These are phyloP conservation scores for Austropuccinia psidii DNA, from an alignment of 1,284 basidiomycete species.

Conservation along the genomic window DNA sequence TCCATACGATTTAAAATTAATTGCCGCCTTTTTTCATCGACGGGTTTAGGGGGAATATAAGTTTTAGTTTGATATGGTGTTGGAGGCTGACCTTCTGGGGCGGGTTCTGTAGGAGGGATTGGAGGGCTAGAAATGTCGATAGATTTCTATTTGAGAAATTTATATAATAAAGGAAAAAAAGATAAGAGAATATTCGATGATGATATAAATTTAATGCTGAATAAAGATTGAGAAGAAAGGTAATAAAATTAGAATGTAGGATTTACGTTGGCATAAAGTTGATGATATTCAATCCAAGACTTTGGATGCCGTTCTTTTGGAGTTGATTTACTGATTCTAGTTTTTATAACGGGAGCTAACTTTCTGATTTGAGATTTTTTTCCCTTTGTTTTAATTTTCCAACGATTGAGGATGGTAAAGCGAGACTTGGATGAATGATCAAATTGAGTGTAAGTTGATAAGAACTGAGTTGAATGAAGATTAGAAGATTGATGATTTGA, in stretches of 20 bases:
- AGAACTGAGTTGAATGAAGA: background rate
- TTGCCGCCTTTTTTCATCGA: conserved; percentile 40
- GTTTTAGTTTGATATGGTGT: conserved; percentile 39
- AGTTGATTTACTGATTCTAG: conserved; percentile 38
- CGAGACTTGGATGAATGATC: too few relatives aligned
- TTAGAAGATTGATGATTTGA: too few relatives aligned
- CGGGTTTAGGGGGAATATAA: conserved; percentile 39
- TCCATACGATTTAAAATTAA: conserved; percentile 42
- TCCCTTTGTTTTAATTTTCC: background rate
- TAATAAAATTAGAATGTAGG: background rate
- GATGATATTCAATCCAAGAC: conserved; percentile 40
- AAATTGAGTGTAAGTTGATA: background rate
- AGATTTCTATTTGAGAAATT: too few relatives aligned
- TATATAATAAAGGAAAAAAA: too few relatives aligned
- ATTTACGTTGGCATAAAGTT: conserved; percentile 39
- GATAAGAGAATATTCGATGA: background rate
- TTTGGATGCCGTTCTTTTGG: conserved; percentile 40
- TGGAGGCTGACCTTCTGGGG: background rate
- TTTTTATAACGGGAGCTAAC: background rate
- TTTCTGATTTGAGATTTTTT: background rate
- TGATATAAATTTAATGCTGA: background rate
- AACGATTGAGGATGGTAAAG: background rate
- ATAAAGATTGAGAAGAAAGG: background rate
- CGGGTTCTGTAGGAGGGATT: conserved; percentile 18
- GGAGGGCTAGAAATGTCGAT: conserved; percentile 32